phyloP scores from a whole-genome alignment of 2,329 filamentous ascomycete genomes.

The Fusarium zealandicum region DNA sequence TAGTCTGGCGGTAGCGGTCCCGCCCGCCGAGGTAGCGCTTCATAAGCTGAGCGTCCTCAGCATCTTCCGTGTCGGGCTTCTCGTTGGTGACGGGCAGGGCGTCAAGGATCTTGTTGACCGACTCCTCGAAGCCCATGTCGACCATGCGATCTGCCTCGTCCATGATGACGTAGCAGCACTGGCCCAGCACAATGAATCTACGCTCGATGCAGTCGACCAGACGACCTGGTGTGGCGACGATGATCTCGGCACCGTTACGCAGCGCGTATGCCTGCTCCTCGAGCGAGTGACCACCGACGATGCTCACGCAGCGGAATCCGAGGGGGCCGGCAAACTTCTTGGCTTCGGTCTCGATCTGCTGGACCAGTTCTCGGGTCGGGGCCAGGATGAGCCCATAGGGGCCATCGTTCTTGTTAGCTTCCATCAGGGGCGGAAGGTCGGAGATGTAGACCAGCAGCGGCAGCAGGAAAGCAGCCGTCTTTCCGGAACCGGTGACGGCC shows the following conservation, averaged over 20 bases:
- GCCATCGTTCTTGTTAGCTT: constrained; percentile 89
- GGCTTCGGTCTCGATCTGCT: constrained; percentile 95
- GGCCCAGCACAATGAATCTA: constrained; percentile 87
- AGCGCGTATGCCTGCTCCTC: constrained; percentile 93
- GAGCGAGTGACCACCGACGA: constrained; percentile 95
- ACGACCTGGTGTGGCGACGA: constrained; percentile 97
- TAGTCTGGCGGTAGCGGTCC: constrained; percentile 91
- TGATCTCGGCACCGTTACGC: constrained; percentile 92
- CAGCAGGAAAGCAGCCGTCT: constrained; percentile 93
- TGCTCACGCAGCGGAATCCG: constrained; percentile 93
- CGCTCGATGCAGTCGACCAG: constrained; percentile 97
- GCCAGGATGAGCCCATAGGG: constrained; percentile 97
- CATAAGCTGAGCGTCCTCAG: constrained; percentile 88
- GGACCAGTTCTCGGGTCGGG: constrained; percentile 94
- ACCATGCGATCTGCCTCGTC: constrained; percentile 99
- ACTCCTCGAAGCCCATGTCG: constrained; percentile 96
- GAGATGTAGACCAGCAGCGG: constrained; percentile 95
- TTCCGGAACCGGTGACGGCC: constrained; percentile 96
- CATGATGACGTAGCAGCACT: constrained; percentile 99
- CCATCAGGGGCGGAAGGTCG: constrained; percentile 83
- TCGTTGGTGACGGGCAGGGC: constrained; percentile 91
- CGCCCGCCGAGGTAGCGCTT: constrained; percentile 75
- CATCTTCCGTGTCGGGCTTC: constrained; percentile 92
- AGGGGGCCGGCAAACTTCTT: constrained; percentile 90
- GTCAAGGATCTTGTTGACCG: constrained; percentile 96